Evolutionary conservation across 2,329 filamentous ascomycete species (phyloP), one percentile per base, ranked within the genome.

Genomic region (Chaetomiaceae sp.): DNA sequence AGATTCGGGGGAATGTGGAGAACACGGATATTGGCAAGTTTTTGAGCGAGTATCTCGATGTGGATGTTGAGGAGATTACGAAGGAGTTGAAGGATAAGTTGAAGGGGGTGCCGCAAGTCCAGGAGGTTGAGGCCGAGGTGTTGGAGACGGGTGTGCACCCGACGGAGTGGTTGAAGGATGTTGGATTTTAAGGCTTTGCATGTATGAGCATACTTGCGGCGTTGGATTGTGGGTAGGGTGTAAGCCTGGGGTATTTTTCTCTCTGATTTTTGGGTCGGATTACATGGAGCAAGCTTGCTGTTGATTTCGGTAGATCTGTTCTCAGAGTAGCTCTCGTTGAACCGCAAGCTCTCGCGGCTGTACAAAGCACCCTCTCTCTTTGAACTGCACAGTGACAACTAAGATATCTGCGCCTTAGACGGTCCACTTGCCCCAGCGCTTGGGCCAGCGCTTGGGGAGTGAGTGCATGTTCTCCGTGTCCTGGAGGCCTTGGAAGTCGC

Each of bases 1-100:
- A 79, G 14, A 76, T 96, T 6, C 74, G 82, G 3, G 92, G 92
- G 7, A 97, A 97, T 68, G 85, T 95, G 51, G 94, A 99, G 75
- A 99, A 99, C 68, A 97, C 86, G 0, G 91, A 97, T 23, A 80
- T 99, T 1, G 94, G 94, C 31, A 75, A 80, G 40, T 99, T 96
- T 69, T 72, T 99, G 54, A 76, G 83, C 7, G 74, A 83, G 8
- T 99, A 94, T 65, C 79, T 99, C 0, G 81, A 81, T 45, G 82
- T 97, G 1, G 85, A 96, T 66, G 82, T 96, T 1, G 81, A 89
- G 1, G 76, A 77, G 29, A 83, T 97, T 51, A 96, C 91, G 1
- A 75, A 82, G 64, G 85, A 94, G 69, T 72, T 99, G 40, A 80
- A 76, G 61, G 72, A 83, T 58, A 84, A 83, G 72, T 64, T 70